A percentile compares a stretch with the other conserved stretches of the same genome.
phyloP scores from a whole-genome alignment of 257 asterid species.

The Ilex aquifolium region DNA sequence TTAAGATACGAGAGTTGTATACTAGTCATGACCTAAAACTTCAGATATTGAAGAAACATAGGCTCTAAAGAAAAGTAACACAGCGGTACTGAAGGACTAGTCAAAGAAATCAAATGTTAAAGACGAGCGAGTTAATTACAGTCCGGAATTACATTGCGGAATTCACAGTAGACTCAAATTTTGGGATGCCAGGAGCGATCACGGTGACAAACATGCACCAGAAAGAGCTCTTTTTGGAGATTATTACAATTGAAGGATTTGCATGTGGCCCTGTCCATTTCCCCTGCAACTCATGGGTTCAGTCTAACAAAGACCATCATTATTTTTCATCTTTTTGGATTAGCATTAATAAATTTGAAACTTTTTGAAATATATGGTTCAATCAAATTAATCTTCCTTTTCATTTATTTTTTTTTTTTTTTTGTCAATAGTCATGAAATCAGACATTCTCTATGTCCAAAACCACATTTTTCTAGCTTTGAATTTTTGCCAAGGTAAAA shows the following conservation, averaged over 20 bases:
- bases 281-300: slow-evolving; percentile 93
- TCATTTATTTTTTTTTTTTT: too few species aligned
- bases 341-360: too few species aligned
- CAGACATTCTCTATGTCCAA: too few species aligned
- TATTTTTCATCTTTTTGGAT: neutral
- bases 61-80: slow-evolving; percentile 62
- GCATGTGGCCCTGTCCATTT: slow-evolving; percentile 83
- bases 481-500: too few species aligned
- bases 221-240: slow-evolving; percentile 77
- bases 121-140: slow-evolving; percentile 75
- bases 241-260: slow-evolving; percentile 82
- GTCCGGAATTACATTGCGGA: too few species aligned
- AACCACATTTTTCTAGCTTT: too few species aligned
- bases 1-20: too few species aligned
- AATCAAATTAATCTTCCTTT: too few species aligned
- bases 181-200: slow-evolving; percentile 87
- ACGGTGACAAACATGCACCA: slow-evolving; percentile 73
- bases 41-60: slow-evolving; percentile 73
- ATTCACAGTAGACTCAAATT: slow-evolving; percentile 62
- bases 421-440: too few species aligned
- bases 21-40: too few species aligned
- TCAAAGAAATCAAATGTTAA: slow-evolving; percentile 74
- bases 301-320: slow-evolving; percentile 35
- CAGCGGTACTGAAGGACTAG: slow-evolving; percentile 71
- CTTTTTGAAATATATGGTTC: too few species aligned